These are phyloP conservation scores for Wakefieldia striispora DNA, from an alignment of 768 basidiomycete genomes.

Conservation along the genomic window DNA sequence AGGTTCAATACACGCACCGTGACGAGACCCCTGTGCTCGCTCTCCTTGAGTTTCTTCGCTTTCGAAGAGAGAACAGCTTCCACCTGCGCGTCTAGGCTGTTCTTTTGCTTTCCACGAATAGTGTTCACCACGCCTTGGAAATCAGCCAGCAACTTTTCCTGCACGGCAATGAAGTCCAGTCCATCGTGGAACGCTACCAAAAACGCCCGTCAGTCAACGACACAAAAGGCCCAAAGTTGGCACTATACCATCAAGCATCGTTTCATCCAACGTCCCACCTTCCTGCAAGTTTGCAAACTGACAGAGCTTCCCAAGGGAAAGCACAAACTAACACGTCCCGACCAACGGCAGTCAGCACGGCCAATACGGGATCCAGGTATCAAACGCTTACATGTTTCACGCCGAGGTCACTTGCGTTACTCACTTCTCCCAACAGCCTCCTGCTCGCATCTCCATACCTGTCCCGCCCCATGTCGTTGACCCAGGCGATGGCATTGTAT, in stretches of 20 bases:
- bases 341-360: conserved; percentile 5
- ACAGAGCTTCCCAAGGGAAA: conserved; percentile 87
- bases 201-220: conserved; percentile 3
- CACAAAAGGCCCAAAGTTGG: neutral
- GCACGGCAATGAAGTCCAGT: conserved; percentile 85
- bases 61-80: conserved; percentile 58
- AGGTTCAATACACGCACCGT: conserved; percentile 21
- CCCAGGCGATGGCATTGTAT: conserved; percentile 66
- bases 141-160: conserved; percentile 63
- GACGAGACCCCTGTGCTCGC: conserved; percentile 50
- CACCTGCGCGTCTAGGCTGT: conserved; percentile 65
- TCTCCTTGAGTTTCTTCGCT: conserved; percentile 40
- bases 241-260: conserved; percentile 52
- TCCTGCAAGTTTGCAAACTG: conserved; percentile 66
- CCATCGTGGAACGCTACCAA: conserved; percentile 78
- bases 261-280: conserved; percentile 42
- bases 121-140: conserved; percentile 50
- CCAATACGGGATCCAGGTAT: neutral
- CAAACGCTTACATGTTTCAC: conserved; percentile 68
- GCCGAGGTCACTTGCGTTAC: conserved; percentile 53
- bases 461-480: conserved; percentile 76
- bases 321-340: conserved; percentile 63
- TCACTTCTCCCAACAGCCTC: conserved; percentile 62
- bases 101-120: conserved; percentile 53
- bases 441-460: conserved; percentile 64